Evolutionary conservation across 345 rosid genomes (phyloP).

Genomic region (Eucalyptus polyanthemos): DNA sequence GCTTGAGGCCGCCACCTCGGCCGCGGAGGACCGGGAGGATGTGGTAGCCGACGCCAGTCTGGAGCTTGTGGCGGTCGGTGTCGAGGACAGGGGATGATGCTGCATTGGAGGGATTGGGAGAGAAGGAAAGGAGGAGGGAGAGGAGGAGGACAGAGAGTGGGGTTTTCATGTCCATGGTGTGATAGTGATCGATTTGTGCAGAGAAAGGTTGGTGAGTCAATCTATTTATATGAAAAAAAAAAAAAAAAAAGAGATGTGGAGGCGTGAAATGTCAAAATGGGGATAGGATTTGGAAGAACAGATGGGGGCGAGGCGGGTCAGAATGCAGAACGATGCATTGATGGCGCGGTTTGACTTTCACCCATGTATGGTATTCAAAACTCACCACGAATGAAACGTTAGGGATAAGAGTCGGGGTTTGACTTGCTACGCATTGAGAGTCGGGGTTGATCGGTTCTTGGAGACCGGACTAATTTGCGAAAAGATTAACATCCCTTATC

Average conservation of each 20-base stretch:
- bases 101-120: not conserved
- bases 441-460: not conserved
- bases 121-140: not conserved
- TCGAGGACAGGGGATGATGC: conserved; percentile 6
- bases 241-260: not conserved
- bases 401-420: not conserved
- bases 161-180: not conserved
- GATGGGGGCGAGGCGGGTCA: not conserved
- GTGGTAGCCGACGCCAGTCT: conserved; percentile 4
- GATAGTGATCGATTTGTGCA: not conserved
- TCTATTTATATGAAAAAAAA: not conserved
- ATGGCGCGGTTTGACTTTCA: not conserved
- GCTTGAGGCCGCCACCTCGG: conserved; percentile 21
- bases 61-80: not conserved
- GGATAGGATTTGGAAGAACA: not conserved
- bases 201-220: not conserved
- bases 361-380: not conserved
- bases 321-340: not conserved
- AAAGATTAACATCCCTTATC: not conserved
- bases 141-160: not conserved
- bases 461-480: not conserved
- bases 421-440: not conserved
- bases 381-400: not conserved
- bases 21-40: conserved; percentile 12
- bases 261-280: not conserved